Evolutionary conservation across 768 basidiomycete species (phyloP), one percentile per base, ranked within the genome.

Genomic region (Tricholoma terreum): DNA sequence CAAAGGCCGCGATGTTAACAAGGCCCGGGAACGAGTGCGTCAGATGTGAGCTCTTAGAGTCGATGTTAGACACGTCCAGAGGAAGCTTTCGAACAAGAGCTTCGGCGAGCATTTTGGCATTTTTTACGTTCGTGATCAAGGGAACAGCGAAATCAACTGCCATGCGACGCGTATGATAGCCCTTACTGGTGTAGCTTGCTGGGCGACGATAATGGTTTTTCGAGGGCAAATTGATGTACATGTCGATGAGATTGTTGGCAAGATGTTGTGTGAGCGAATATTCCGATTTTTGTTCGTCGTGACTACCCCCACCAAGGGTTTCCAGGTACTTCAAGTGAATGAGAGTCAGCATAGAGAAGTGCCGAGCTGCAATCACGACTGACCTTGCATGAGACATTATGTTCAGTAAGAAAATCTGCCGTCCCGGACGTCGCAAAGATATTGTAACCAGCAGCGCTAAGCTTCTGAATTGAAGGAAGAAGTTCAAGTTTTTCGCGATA

Each of bases 161-260:
- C 94, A 98, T 95, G 52, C 97, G 90, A 64, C 97, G 90, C 30
- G 95, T 96, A 58, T 86, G 85, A 72, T 98, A 98, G 7, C 97
- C 97, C 69, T 97, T 95, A 72, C 94, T 97, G 52, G 94, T 85
- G 70, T 98, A 99, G 72, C 88, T 95, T 12, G 97, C 95, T 6
- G 97, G 97, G 17, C 97, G 90, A 57, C 97, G 90, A 74, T 92
- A 98, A 69, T 94, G 84, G 73, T 99, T 98, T 77, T 94, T 97
- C 38, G 96, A 98, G 2, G 97, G 97, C 63, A 99, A 78, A 73
- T 99, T 99, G 84, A 99, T 96, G 73, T 98, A 99, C 86, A 98
- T 91, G 75, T 99, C 97, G 69, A 99, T 99, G 65, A 97, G 77
- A 72, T 95, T 94, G 73, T 96, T 96, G 33, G 92, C 92, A 59